Evolutionary conservation across 2,329 filamentous ascomycete genomes (phyloP).

Genomic region (Penicillium olsonii): DNA sequence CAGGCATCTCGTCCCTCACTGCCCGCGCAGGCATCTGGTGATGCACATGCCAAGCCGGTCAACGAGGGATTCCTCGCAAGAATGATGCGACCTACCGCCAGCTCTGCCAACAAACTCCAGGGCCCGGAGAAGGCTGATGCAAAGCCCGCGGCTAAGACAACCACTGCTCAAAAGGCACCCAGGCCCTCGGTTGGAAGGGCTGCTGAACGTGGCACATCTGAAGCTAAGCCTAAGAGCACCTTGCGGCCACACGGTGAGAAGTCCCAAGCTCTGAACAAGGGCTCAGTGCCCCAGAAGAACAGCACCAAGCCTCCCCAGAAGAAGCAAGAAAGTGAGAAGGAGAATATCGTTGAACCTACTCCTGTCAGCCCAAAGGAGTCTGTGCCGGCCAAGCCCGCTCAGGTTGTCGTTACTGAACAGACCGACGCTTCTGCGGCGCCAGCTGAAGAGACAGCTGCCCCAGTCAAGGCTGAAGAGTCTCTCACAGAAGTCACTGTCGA

Average conservation of each 20-base stretch:
- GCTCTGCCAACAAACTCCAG: conserved; percentile 51
- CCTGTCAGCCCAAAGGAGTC: conserved; percentile 12
- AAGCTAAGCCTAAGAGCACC: conserved; percentile 19
- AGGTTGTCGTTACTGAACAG: conserved; percentile 7
- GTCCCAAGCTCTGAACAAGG: conserved; percentile 16
- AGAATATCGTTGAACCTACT: conserved; percentile 16
- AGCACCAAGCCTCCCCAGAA: conserved; percentile 7
- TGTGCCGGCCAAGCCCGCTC: neutral
- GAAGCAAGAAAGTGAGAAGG: conserved; percentile 21
- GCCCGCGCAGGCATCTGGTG: conserved; percentile 30
- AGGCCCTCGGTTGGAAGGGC: conserved; percentile 27
- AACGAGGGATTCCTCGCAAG: conserved; percentile 52
- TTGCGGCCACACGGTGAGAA: conserved; percentile 26
- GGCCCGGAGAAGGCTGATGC: conserved; percentile 49
- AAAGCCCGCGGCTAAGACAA: conserved; percentile 40
- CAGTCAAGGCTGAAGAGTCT: conserved; percentile 1
- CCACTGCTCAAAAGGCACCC: conserved; percentile 22
- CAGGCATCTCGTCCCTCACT: conserved; percentile 37
- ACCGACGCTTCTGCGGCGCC: conserved; percentile 2
- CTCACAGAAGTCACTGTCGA: neutral
- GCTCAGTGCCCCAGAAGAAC: neutral
- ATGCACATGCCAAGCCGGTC: conserved; percentile 37
- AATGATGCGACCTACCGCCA: conserved; percentile 55
- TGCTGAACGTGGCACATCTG: conserved; percentile 20
- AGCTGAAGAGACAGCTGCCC: neutral